Evolutionary conservation across 441 rosid genomes (phyloP), one percentile per base, ranked within the genome.

Genomic region (Populus hybrid): DNA sequence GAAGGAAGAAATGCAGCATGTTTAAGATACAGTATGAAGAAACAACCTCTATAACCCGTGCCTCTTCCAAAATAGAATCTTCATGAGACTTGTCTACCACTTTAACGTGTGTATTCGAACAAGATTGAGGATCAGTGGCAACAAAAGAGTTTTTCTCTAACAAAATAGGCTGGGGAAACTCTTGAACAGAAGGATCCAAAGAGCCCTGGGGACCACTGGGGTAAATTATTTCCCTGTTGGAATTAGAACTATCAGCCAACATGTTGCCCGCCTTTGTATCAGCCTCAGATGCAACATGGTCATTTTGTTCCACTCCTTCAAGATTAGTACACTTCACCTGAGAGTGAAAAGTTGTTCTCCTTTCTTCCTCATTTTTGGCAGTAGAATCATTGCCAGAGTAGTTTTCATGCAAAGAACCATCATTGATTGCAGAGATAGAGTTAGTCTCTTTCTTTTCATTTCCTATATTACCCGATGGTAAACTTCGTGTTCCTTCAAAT

Each of bases 41-140:
- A 80, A 83, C 74, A 78, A 97, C 99, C 98, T 92, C 90, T 83
- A 97, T 90, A 75, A 82, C 82, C 65, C 89, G 93, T 74, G 99
- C 99, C 92, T 95, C 99, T 81, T 93, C 95, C 84, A 97, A 82
- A 36, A 95, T 79, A 74, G 94, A 88, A 84, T 97, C 98, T 81
- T 92, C 98, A 82, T 82, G 89, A 33, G 84, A 88, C 83, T 85
- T 91, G 82, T 89, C 89, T 70, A 72, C 76, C 72, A 87, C 72
- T 77, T 85, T 84, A 74, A 81, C 79, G 74, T 72, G 68, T 69
- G 80, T 85, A 80, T 75, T 86, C 72, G 89, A 72, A 85, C 81
- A 82, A 82, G 84, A 76, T 80, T 82, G 91, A 79, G 80, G 79
- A 23, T 90, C 90, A 79, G 83, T 77, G 74, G 77, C 80, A 78